Base-by-base conservation (phyloP, 2,329 filamentous ascomycete species). In the Periconia sp. region DNA sequence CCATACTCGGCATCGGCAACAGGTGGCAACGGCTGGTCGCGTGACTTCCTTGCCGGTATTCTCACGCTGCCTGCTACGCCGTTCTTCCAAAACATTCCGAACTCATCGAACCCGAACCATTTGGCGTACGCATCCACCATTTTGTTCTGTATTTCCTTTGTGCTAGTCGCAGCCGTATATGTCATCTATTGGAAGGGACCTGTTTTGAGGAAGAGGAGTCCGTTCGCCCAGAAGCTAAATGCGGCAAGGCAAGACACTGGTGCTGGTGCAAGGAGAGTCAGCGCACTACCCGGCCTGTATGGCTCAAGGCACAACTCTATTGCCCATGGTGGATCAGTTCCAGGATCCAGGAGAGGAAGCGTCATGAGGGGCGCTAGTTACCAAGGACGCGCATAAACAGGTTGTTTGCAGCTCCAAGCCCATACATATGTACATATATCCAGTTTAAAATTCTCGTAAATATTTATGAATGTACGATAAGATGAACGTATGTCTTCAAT, bases 1-100 rank as follows among this genome's bases (percentile, higher is more conserved):
- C 83, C 84, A 0, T 90, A 89, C 65, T 84, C 85, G 2, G 87
- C 87, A 1, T 89, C 86, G 0, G 87, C 88, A 0, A 90, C 88
- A 0, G 87, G 87, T 28, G 87, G 87, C 8, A 91, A 91, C 48
- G 87, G 87, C 1, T 90, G 86, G 76, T 78, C 86, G 3, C 79
- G 88, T 50, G 87, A 91, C 61, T 86, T 91, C 69, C 72, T 91
- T 0, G 87, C 87, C 4, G 87, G 88, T 69, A 75, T 89, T 3
- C 79, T 88, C 2, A 88, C 87, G 0, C 77, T 89, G 24, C 85
- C 84, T 3, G 83, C 87, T 0, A 81, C 80, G 0, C 86, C 86
- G 0, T 75, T 81, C 52, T 82, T 78, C 60, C 50, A 68, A 13
- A 77, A 69, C 34, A 69, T 70, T 22, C 63, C 63, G 12, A 54